phyloP scores from a whole-genome alignment of 768 basidiomycete species.

The Dioszegia aurantiaca region DNA sequence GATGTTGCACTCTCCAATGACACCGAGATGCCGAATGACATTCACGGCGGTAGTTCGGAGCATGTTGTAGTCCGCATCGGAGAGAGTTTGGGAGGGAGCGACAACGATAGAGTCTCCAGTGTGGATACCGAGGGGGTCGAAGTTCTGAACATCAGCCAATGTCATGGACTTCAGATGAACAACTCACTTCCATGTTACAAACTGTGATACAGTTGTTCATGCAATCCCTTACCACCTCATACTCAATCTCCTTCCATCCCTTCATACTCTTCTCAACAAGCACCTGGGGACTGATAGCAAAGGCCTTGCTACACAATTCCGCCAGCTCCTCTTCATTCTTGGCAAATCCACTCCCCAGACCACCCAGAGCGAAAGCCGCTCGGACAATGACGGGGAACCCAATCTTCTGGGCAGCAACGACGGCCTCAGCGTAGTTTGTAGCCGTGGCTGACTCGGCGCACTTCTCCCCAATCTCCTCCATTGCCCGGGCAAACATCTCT shows the following conservation, averaged over 20 bases:
- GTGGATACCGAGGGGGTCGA: constrained; percentile 96
- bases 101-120: constrained; percentile 98
- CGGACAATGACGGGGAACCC: constrained; percentile 95
- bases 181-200: constrained; percentile 97
- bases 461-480: constrained; percentile 93
- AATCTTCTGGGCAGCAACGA: constrained; percentile 74
- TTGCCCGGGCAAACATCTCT: constrained; percentile 86
- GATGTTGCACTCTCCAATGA: constrained; percentile 98
- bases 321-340: constrained; percentile 84
- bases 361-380: constrained; percentile 93
- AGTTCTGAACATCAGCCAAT: constrained; percentile 65
- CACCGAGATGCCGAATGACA: constrained; percentile 96
- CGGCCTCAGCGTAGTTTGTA: constrained; percentile 78
- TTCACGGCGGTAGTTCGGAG: constrained; percentile 96
- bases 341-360: constrained; percentile 94
- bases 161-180: neutral
- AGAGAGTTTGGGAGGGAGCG: constrained; percentile 94
- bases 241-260: constrained; percentile 99
- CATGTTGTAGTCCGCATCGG: constrained; percentile 99
- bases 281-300: constrained; percentile 95
- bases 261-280: constrained; percentile 99
- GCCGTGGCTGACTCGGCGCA: constrained; percentile 88
- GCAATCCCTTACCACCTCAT: constrained; percentile 97
- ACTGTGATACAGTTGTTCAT: constrained; percentile 98
- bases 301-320: constrained; percentile 87